phyloP scores from a whole-genome alignment of 441 rosid genomes.

The Sinapis alba region DNA sequence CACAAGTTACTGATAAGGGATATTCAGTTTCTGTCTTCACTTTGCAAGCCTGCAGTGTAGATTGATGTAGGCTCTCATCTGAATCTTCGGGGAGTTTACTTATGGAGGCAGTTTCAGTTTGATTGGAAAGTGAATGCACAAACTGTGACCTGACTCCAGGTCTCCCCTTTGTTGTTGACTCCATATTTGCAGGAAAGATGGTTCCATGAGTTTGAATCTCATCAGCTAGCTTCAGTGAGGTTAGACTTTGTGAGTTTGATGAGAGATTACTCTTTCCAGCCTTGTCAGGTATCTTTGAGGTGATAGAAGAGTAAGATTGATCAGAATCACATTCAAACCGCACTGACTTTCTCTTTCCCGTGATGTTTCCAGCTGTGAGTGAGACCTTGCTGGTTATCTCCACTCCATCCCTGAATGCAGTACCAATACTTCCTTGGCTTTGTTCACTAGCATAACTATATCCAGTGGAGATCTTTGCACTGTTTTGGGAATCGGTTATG shows the following conservation, averaged over 20 bases:
- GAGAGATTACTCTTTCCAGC: slow-evolving; percentile 34
- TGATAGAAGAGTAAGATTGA: slow-evolving; percentile 40
- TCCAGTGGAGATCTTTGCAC: slow-evolving; percentile 42
- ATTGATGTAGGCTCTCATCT: slow-evolving; percentile 49
- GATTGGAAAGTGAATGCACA: slow-evolving; percentile 47
- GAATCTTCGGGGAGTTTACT: slow-evolving; percentile 23
- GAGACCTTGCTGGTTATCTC: slow-evolving; percentile 4
- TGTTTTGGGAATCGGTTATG: slow-evolving; percentile 43
- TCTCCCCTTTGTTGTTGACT: slow-evolving; percentile 45
- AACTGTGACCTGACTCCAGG: slow-evolving; percentile 60
- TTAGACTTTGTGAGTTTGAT: slow-evolving; percentile 50
- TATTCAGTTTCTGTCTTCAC: slow-evolving; percentile 37
- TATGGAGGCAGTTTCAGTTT: slow-evolving; percentile 38
- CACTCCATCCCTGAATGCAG: slow-evolving; percentile 28
- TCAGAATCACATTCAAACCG: slow-evolving; percentile 57
- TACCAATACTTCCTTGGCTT: slow-evolving; percentile 40
- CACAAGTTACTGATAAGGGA: slow-evolving; percentile 18
- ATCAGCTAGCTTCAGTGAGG: slow-evolving; percentile 65
- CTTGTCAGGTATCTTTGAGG: slow-evolving; percentile 37
- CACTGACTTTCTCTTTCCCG: slow-evolving; percentile 56
- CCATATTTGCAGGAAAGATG: slow-evolving; percentile 54
- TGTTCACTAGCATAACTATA: slow-evolving; percentile 41
- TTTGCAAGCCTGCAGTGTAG: slow-evolving; percentile 37
- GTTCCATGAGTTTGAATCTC: slow-evolving; percentile 91
- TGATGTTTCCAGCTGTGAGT: slow-evolving; percentile 39